These are phyloP conservation scores for Pseudohyphozyma bogoriensis DNA, from an alignment of 768 basidiomycete species.

Conservation along the genomic window DNA sequence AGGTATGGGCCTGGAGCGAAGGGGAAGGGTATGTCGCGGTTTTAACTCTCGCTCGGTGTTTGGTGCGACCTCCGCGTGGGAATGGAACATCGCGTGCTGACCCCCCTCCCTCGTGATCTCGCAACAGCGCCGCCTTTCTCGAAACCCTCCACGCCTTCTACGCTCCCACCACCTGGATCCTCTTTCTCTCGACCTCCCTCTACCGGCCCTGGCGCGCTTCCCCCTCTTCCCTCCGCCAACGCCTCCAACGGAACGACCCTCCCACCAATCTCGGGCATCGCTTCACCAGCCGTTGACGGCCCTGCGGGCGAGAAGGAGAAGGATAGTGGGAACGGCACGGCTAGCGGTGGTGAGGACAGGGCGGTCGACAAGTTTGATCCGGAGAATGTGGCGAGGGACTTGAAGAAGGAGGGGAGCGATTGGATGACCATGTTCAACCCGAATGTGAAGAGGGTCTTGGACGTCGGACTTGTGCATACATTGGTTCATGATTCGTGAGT, in stretches of 20 bases:
- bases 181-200: neutral
- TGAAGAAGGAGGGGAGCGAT: constrained; percentile 61
- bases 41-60: no score
- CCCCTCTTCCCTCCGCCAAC: neutral
- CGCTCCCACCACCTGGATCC: no score
- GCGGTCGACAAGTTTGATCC: constrained; percentile 34
- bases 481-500: constrained; percentile 77
- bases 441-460: constrained; percentile 63
- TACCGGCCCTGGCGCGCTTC: neutral
- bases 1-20: neutral
- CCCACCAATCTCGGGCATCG: neutral
- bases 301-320: neutral
- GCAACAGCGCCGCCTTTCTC: no score
- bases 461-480: constrained; percentile 71
- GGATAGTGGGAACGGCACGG: neutral
- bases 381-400: constrained; percentile 38
- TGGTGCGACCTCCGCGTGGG: no score
- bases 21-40: constrained; percentile 12
- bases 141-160: no score
- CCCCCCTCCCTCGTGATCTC: neutral
- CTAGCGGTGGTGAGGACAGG: no score
- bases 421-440: constrained; percentile 87
- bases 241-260: neutral
- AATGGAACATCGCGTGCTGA: no score
- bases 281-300: neutral